Evolutionary conservation across 2,329 filamentous ascomycete genomes (phyloP).

Genomic region (Periconia macrospinosa): DNA sequence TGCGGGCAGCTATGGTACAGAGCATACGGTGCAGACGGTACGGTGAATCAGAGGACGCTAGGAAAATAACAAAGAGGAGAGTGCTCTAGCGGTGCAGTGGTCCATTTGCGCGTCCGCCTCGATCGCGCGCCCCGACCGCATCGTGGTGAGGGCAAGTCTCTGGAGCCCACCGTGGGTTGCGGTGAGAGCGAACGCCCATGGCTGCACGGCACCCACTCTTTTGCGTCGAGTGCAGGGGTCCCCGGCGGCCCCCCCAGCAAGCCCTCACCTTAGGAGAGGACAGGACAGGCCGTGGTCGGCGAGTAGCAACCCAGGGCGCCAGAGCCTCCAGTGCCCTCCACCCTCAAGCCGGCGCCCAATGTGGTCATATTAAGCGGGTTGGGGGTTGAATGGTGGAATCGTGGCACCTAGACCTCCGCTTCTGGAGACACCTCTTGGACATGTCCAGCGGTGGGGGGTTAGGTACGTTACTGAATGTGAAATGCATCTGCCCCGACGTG

Average conservation of each 20-base stretch:
- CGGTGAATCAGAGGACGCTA: slow-evolving; percentile 25
- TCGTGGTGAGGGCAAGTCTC: slow-evolving; percentile 28
- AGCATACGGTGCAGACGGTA: not conserved
- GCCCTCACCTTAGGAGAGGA: slow-evolving; percentile 18
- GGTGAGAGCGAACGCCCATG: slow-evolving; percentile 36
- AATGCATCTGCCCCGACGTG: too few species aligned
- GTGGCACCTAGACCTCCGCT: slow-evolving; percentile 33
- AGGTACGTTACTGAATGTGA: too few species aligned
- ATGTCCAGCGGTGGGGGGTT: too few species aligned
- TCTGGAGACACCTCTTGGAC: slow-evolving; percentile 20
- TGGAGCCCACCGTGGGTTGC: slow-evolving; percentile 23
- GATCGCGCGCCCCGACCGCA: slow-evolving; percentile 43
- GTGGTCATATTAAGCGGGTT: slow-evolving; percentile 34
- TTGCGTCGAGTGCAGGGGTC: slow-evolving; percentile 11
- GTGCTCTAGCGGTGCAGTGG: slow-evolving; percentile 27
- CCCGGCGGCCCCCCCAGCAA: too few species aligned
- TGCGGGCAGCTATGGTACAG: not conserved
- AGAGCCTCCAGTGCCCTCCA: slow-evolving; percentile 23
- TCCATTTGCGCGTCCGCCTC: slow-evolving; percentile 35
- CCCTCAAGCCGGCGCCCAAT: slow-evolving; percentile 12
- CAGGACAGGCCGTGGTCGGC: slow-evolving; percentile 18
- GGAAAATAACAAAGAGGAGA: slow-evolving; percentile 38
- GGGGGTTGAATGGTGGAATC: too few species aligned
- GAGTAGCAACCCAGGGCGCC: slow-evolving; percentile 21
- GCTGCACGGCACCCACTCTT: slow-evolving; percentile 19